Conservation (phyloP, 148 eudicot genomes). For the Gaultheria prostrata region DNA sequence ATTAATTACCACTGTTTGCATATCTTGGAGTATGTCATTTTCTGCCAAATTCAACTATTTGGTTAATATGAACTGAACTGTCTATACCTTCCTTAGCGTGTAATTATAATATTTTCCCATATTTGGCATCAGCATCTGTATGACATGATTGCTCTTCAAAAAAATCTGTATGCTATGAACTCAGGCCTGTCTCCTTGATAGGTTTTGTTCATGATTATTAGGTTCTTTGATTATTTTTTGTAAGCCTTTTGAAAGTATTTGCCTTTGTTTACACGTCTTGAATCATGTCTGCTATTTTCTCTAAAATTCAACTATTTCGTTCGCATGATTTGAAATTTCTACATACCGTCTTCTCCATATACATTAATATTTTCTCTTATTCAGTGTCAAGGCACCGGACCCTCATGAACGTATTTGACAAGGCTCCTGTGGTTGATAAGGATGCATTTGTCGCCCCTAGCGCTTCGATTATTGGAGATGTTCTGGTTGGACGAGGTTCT, state of each 20-base stretch:
- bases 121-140: neutral
- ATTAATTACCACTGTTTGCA: neutral
- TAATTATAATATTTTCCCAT: neutral
- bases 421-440: constrained; percentile 72
- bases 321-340: neutral
- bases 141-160: no score
- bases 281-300: neutral
- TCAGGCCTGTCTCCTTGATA: neutral
- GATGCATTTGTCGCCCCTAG: constrained; percentile 89
- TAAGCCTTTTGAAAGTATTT: neutral
- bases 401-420: constrained; percentile 73
- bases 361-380: constrained; percentile 2
- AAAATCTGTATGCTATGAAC: neutral
- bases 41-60: neutral
- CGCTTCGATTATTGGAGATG: constrained; percentile 85
- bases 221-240: neutral
- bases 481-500: constrained; percentile 66
- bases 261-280: neutral
- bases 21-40: neutral
- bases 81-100: neutral
- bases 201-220: neutral
- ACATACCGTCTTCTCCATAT: neutral
- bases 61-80: neutral
- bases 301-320: neutral
- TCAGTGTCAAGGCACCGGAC: constrained; percentile 82